These are phyloP conservation scores for Theobroma cacao DNA, from an alignment of 345 rosid species.

Conservation along the genomic window DNA sequence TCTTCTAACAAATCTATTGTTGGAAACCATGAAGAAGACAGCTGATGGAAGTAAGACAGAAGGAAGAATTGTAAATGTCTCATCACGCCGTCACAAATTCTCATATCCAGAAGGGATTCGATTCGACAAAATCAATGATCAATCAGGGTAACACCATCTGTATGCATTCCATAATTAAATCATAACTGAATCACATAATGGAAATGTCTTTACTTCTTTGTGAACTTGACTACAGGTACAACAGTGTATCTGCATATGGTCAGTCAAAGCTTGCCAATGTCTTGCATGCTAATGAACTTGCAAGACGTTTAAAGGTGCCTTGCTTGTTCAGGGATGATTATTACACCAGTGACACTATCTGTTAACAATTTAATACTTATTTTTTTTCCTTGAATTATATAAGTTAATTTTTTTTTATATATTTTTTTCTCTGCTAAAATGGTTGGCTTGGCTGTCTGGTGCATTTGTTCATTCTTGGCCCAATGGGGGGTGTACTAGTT, in stretches of 20 bases:
- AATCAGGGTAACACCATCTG: conserved; percentile 39
- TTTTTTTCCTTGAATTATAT: background rate
- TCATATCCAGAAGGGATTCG: conserved; percentile 58
- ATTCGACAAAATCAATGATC: conserved; percentile 58
- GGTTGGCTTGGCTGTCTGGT: background rate
- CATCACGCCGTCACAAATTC: conserved; percentile 57
- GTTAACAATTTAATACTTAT: background rate
- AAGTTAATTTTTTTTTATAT: background rate
- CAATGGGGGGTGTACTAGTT: too few relatives aligned
- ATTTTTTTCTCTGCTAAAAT: background rate
- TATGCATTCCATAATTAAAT: background rate
- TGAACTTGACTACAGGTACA: conserved; percentile 33
- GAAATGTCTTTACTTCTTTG: background rate
- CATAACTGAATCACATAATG: background rate
- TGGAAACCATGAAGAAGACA: conserved; percentile 75
- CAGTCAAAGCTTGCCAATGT: conserved; percentile 69
- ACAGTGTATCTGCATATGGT: conserved; percentile 36
- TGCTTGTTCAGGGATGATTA: background rate
- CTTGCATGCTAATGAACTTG: conserved; percentile 62
- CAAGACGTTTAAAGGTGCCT: conserved; percentile 45
- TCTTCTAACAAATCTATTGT: conserved; percentile 55
- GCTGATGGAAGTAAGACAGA: conserved; percentile 53
- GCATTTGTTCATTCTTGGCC: background rate
- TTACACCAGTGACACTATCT: background rate
- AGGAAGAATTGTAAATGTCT: conserved; percentile 69